These are phyloP conservation scores for Fomes fomentarius DNA, from an alignment of 1,284 basidiomycete species.

Conservation along the genomic window DNA sequence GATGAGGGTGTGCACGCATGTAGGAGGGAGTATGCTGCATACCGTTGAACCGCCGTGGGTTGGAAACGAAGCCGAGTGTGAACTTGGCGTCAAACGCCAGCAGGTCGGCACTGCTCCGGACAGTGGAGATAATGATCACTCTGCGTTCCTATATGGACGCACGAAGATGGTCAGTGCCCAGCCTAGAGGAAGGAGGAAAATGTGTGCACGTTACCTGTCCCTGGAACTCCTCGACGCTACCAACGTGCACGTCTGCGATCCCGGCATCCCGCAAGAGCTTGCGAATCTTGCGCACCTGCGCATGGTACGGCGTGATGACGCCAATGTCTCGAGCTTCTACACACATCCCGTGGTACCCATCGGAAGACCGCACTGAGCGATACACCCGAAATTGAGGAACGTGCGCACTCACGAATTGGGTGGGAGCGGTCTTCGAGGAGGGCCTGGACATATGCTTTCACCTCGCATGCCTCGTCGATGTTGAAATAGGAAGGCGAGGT, in stretches of 20 bases:
- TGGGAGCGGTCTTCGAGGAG: slow-evolving; percentile 23
- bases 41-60: slow-evolving; percentile 40
- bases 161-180: not conserved
- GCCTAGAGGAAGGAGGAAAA: not conserved
- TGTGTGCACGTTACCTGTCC: slow-evolving; percentile 59
- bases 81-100: slow-evolving; percentile 45
- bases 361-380: not conserved
- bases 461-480: slow-evolving; percentile 43
- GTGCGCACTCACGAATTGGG: slow-evolving; percentile 4
- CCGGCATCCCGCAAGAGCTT: slow-evolving; percentile 34
- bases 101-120: slow-evolving; percentile 42
- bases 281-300: slow-evolving; percentile 55
- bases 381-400: no score
- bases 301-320: slow-evolving; percentile 58
- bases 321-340: slow-evolving; percentile 46
- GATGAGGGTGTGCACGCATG: slow-evolving; percentile 1
- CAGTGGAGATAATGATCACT: slow-evolving; percentile 49
- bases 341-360: no score
- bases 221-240: slow-evolving; percentile 66
- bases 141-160: slow-evolving; percentile 39
- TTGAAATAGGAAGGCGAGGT: slow-evolving; percentile 52
- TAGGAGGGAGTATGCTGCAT: no score
- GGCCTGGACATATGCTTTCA: slow-evolving; percentile 41
- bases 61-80: slow-evolving; percentile 50
- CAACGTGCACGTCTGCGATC: slow-evolving; percentile 50